Evolutionary conservation across 805 yeast genomes (phyloP).

Genomic region (Ogataea polymorpha): DNA sequence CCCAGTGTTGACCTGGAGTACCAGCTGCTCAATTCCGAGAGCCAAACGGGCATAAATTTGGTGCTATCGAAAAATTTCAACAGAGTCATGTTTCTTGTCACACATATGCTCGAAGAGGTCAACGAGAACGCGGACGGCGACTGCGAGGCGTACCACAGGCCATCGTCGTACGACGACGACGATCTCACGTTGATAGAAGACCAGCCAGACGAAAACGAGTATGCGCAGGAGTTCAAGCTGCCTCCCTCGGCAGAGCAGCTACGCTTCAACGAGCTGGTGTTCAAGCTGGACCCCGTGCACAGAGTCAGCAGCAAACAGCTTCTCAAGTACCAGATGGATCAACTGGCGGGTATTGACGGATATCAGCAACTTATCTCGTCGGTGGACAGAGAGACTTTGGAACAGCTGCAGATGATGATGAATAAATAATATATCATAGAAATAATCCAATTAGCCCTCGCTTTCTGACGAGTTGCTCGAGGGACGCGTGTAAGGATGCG

Average conservation of each 20-base stretch:
- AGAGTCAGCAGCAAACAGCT: conserved; percentile 46
- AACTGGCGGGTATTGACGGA: conserved; percentile 31
- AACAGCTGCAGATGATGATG: conserved; percentile 29
- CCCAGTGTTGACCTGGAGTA: conserved; percentile 19
- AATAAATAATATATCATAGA: conserved; percentile 10
- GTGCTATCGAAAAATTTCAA: conserved; percentile 28
- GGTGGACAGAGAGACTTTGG: conserved; percentile 31
- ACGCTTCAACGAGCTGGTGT: conserved; percentile 38
- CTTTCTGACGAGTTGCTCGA: conserved; percentile 7
- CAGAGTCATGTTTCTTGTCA: conserved; percentile 22
- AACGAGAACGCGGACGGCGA: conserved; percentile 60
- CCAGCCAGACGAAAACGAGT: conserved; percentile 26
- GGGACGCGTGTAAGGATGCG: conserved; percentile 20
- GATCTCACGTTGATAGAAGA: conserved; percentile 24
- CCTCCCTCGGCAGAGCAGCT: conserved; percentile 41
- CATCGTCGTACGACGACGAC: conserved; percentile 37
- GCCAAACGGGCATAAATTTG: conserved; percentile 20
- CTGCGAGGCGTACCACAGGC: conserved; percentile 48
- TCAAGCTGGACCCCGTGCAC: conserved; percentile 50
- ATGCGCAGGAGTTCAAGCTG: conserved; percentile 23
- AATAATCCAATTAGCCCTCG: not conserved
- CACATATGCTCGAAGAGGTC: conserved; percentile 66
- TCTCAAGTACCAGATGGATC: conserved; percentile 34
- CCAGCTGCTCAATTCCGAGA: conserved; percentile 27
- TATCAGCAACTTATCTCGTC: conserved; percentile 35